Conservation (phyloP, 2,329 filamentous ascomycete species). For the Epichloe sp. region DNA sequence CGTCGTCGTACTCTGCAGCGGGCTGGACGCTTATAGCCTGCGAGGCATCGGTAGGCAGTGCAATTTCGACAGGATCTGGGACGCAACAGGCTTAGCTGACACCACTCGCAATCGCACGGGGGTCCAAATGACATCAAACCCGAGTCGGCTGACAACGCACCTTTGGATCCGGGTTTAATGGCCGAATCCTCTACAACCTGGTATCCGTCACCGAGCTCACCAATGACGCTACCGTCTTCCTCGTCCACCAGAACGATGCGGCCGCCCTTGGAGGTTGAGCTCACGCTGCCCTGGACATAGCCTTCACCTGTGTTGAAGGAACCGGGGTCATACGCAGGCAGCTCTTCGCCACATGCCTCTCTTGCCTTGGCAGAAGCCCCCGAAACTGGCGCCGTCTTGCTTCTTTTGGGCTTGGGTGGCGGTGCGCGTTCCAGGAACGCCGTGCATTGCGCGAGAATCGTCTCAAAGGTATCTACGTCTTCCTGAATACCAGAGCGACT, state of each 20-base stretch:
- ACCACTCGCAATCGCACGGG: too few species aligned
- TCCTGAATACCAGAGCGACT: slow-evolving; percentile 67
- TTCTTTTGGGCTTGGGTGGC: slow-evolving; percentile 34
- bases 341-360: slow-evolving; percentile 28
- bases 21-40: slow-evolving; percentile 54
- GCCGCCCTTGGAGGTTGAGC: slow-evolving; percentile 42
- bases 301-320: slow-evolving; percentile 69
- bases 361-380: slow-evolving; percentile 26
- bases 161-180: slow-evolving; percentile 80
- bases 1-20: slow-evolving; percentile 50
- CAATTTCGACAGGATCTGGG: slow-evolving; percentile 63
- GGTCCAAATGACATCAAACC: background rate
- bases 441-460: slow-evolving; percentile 93
- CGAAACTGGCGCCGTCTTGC: slow-evolving; percentile 14
- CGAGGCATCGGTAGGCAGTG: slow-evolving; percentile 54
- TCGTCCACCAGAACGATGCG: slow-evolving; percentile 91
- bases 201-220: slow-evolving; percentile 75
- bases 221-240: slow-evolving; percentile 89
- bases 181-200: slow-evolving; percentile 63
- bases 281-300: slow-evolving; percentile 53
- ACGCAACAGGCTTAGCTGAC: background rate
- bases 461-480: slow-evolving; percentile 92
- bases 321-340: slow-evolving; percentile 65
- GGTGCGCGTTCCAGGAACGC: slow-evolving; percentile 80
- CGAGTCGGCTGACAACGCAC: slow-evolving; percentile 32